Percentiles rank a stretch among this genome's conserved stretches.
phyloP scores from a whole-genome alignment of 75 land plant genomes.

The Chamaecyparis obtusa region DNA sequence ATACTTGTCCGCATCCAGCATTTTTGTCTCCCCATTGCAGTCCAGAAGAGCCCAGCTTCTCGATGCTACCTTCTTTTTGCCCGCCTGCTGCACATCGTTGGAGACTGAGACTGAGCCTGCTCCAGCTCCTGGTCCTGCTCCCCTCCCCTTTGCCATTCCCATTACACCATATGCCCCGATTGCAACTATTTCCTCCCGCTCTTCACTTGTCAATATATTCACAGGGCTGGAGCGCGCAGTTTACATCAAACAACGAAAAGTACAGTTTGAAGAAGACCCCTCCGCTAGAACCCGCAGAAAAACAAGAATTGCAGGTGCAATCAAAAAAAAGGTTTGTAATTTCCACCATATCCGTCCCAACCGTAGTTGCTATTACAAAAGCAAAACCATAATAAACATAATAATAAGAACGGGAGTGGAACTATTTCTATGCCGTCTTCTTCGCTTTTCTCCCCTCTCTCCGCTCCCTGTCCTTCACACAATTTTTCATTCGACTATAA shows the following conservation, averaged over 20 bases:
- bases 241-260: not conserved
- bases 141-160: not conserved
- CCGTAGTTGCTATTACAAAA: not conserved
- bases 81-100: not conserved
- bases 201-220: not conserved
- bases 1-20: constrained; percentile 84
- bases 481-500: too few relatives aligned
- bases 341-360: not conserved
- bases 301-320: not conserved
- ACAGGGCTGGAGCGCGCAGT: not conserved
- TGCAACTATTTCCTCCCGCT: too few relatives aligned
- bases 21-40: constrained; percentile 48
- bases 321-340: not conserved
- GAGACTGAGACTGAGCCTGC: constrained; percentile 16
- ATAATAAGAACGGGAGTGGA: not conserved
- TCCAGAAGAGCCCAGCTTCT: constrained; percentile 79
- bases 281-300: not conserved
- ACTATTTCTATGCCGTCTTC: too few relatives aligned
- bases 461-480: too few relatives aligned
- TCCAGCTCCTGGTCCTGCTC: constrained; percentile 10
- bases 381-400: not conserved
- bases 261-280: not conserved
- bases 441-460: too few relatives aligned
- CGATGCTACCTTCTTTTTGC: constrained; percentile 48
- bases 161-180: not conserved